Evolutionary conservation across 345 rosid genomes (phyloP), one percentile per base, ranked within the genome.

Genomic region (Punica granatum): DNA sequence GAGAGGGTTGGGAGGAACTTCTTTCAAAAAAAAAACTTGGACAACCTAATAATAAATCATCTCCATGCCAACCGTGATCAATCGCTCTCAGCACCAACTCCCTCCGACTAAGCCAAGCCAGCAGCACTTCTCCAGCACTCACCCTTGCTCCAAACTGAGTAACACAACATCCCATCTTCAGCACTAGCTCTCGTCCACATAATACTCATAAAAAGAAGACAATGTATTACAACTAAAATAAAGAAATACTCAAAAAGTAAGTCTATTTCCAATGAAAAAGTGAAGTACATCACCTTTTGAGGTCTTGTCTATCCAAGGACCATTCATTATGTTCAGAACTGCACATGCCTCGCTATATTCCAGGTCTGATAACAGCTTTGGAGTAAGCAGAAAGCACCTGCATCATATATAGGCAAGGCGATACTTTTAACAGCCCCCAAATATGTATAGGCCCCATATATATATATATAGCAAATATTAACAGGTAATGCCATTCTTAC

Each of bases 281-380:
- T 16, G 33, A 1, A 11, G 53, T 39, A 51, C 14, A 48, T 43
- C 53, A 88, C 95, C 95, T 90, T 90, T 72, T 3, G 96, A 84
- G 41, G 97, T 87, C 74, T 84, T 82, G 61, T 81, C 85, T 35
- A 90, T 90, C 96, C 96, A 93, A 36, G 97, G 98, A 15, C 98
- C 98, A 18, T 88, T 93, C 97, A 93, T 88, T 77, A 93, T 87
- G 72, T 88, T 90, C 68, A 93, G 76, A 71, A 90, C 85, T 86
- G 96, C 91, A 67, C 97, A 89, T 0, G 92, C 97, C 76, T 91
- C 92, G 31, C 92, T 88, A 75, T 88, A 91, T 65, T 91, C 96
- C 74, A 93, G 84, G 73, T 91, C 87, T 0, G 96, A 86, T 56
- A 93, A 86, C 73, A 91, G 78, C 81, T 93, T 93, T 12, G 97